Evolutionary conservation across 139 green algal species (phyloP).

Genomic region (Asterochloris erici): DNA sequence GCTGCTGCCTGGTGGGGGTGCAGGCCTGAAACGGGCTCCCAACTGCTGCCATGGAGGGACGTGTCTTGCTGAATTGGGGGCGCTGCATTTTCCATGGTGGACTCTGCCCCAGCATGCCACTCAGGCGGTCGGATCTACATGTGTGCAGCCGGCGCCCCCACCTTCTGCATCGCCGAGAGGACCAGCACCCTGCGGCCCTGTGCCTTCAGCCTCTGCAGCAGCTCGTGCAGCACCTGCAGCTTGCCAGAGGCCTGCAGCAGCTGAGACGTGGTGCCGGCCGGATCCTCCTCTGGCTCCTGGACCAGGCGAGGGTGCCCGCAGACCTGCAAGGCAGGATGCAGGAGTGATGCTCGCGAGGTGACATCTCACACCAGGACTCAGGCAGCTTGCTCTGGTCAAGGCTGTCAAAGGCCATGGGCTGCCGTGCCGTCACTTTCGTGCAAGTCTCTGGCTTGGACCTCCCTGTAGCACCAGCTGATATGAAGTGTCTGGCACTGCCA

Average conservation of each 20-base stretch:
- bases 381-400: too few relatives aligned
- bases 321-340: conserved; percentile 30
- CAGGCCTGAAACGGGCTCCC: conserved; percentile 5
- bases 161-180: conserved; percentile 34
- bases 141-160: too few relatives aligned
- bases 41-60: too few relatives aligned
- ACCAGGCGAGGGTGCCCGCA: conserved; percentile 53
- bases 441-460: too few relatives aligned
- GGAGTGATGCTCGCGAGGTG: neutral
- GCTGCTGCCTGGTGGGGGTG: conserved; percentile 13
- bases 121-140: too few relatives aligned
- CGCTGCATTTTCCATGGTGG: too few relatives aligned
- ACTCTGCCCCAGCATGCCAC: too few relatives aligned
- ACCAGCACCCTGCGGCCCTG: conserved; percentile 51
- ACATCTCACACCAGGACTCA: neutral
- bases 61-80: too few relatives aligned
- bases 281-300: conserved; percentile 35
- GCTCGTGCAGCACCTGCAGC: conserved; percentile 57
- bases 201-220: conserved; percentile 45
- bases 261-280: neutral
- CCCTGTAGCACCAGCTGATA: too few relatives aligned
- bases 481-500: too few relatives aligned
- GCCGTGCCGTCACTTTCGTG: too few relatives aligned
- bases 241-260: conserved; percentile 46
- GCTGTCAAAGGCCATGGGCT: too few relatives aligned